Evolutionary conservation across 2,329 filamentous ascomycete species (phyloP), one percentile per base, ranked within the genome.

Genomic region (Clonostachys solani): DNA sequence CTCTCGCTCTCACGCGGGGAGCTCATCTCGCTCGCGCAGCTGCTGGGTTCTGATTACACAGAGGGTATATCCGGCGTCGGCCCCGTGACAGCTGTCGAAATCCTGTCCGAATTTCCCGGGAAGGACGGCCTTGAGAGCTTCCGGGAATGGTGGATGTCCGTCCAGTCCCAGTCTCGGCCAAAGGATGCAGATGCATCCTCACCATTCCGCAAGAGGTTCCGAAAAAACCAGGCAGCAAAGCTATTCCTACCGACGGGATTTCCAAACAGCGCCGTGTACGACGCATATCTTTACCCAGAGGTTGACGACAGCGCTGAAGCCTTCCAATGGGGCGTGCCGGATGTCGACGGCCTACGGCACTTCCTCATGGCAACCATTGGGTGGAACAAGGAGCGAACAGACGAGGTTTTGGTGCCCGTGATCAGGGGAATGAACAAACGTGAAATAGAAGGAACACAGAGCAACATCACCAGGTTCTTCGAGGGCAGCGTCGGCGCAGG

Each of bases 291-390:
- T 1, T 67, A 87, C 5, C 94, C 94, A 0, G 89, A 95, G 54
- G 92, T 97, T 12, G 94, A 99, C 63, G 73, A 68, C 45, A 86
- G 84, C 54, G 77, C 86, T 0, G 86, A 94, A 56, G 70, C 75
- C 1, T 99, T 99, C 61, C 88, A 94, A 63, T 99, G 95, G 94
- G 94, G 94, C 33, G 88, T 96, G 0, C 94, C 94, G 0, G 92
- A 99, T 61, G 76, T 99, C 1, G 89, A 94, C 50, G 89, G 89
- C 0, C 71, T 99, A 51, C 74, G 95, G 7, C 75, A 78, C 23
- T 99, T 94, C 59, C 73, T 99, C 36, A 96, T 95, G 87, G 74
- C 81, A 2, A 96, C 92, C 3, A 89, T 99, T 55, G 94, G 94
- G 0, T 99, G 94, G 94, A 84, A 77, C 47, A 85, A 87, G 63